phyloP scores from a whole-genome alignment of 75 land plant genomes.

The Picea glauca region DNA sequence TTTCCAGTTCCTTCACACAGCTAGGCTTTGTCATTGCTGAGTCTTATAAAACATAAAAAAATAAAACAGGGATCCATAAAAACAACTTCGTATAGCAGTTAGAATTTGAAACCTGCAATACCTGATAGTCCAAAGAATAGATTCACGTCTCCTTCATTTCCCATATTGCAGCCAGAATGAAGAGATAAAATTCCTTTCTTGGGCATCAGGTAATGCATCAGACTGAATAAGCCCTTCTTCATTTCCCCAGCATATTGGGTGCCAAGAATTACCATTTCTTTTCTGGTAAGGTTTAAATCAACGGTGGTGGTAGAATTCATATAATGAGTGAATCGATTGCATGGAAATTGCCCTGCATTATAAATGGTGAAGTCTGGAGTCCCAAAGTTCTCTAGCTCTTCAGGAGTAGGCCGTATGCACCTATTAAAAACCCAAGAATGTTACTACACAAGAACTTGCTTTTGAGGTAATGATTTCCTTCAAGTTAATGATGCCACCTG shows the following conservation, averaged over 20 bases:
- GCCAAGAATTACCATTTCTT: slow-evolving; percentile 49
- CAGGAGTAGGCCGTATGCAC: slow-evolving; percentile 56
- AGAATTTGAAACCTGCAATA: slow-evolving; percentile 13
- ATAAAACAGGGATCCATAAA: background rate
- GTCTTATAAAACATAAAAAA: too few species aligned
- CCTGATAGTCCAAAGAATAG: slow-evolving; percentile 55
- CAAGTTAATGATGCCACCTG: too few species aligned
- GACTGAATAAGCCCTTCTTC: slow-evolving; percentile 58
- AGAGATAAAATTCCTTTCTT: slow-evolving; percentile 44
- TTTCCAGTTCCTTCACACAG: slow-evolving; percentile 36
- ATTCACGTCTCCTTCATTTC: slow-evolving; percentile 46
- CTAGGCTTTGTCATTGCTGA: background rate
- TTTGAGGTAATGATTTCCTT: background rate
- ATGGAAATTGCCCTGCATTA: slow-evolving; percentile 49
- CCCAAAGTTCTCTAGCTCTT: slow-evolving; percentile 51
- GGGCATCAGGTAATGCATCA: slow-evolving; percentile 57
- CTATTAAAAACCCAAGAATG: slow-evolving; percentile 16
- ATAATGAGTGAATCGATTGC: slow-evolving; percentile 50
- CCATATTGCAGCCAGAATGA: slow-evolving; percentile 57
- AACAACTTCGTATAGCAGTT: background rate
- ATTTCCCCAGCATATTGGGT: slow-evolving; percentile 55
- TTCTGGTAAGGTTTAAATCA: slow-evolving; percentile 40
- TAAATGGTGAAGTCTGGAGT: slow-evolving; percentile 51
- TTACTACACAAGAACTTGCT: background rate
- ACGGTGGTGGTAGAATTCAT: slow-evolving; percentile 52